These are phyloP conservation scores for Peribolospora kevripleyi DNA, from an alignment of 768 basidiomycete genomes.

Conservation along the genomic window DNA sequence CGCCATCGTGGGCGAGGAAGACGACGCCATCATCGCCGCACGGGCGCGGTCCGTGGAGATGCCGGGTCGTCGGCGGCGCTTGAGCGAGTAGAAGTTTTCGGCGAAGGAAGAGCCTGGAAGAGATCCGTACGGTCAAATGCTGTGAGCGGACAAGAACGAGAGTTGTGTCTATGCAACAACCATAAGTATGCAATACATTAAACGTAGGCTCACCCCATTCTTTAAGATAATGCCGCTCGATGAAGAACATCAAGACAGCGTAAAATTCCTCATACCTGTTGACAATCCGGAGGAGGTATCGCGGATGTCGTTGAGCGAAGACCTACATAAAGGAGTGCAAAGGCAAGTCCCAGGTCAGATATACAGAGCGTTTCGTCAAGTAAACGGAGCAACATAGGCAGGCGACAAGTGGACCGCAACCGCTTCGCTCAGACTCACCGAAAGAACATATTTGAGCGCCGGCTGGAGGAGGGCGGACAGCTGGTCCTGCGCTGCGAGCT, in stretches of 20 bases:
- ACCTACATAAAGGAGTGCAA: constrained; percentile 30
- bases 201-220: constrained; percentile 41
- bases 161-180: neutral
- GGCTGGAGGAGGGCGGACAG: constrained; percentile 77
- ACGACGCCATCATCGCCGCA: constrained; percentile 45
- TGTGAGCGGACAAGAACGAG: neutral
- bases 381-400: neutral
- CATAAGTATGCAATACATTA: neutral
- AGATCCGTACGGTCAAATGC: neutral
- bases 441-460: constrained; percentile 76
- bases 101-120: constrained; percentile 69
- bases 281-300: constrained; percentile 70
- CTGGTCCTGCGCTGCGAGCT: constrained; percentile 32
- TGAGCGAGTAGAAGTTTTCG: constrained; percentile 87
- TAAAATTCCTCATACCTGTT: constrained; percentile 96
- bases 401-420: neutral
- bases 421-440: constrained; percentile 29
- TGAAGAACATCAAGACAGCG: constrained; percentile 58
- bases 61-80: constrained; percentile 45
- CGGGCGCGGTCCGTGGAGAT: constrained; percentile 43
- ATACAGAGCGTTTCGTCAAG: neutral
- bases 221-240: constrained; percentile 73
- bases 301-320: constrained; percentile 79
- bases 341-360: neutral
- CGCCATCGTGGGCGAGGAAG: constrained; percentile 29